These are phyloP conservation scores for Phaeosphaeriaceae sp. DNA, from an alignment of 2,329 filamentous ascomycete species.

Conservation along the genomic window DNA sequence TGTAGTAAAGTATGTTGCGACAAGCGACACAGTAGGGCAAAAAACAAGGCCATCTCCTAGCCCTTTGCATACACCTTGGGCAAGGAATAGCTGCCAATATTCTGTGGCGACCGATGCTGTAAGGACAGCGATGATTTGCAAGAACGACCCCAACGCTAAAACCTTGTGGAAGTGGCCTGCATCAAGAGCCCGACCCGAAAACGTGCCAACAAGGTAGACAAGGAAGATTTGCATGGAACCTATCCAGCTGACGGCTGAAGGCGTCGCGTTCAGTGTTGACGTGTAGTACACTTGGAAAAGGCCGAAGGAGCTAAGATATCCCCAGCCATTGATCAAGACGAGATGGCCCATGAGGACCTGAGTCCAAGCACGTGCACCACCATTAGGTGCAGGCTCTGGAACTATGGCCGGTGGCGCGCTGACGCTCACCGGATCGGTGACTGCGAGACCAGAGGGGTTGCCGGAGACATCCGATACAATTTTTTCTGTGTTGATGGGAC, in stretches of 20 bases:
- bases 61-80: conserved; percentile 32
- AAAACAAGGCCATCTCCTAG: conserved; percentile 32
- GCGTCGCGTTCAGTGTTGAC: conserved; percentile 38
- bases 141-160: conserved; percentile 45
- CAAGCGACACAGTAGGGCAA: conserved; percentile 20
- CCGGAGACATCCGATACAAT: too few relatives aligned
- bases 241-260: conserved; percentile 57
- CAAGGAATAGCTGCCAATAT: conserved; percentile 53
- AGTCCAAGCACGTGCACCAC: conserved; percentile 15
- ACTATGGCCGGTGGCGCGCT: too few relatives aligned
- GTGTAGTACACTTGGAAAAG: conserved; percentile 40
- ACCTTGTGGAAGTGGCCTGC: conserved; percentile 54
- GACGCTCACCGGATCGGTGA: too few relatives aligned
- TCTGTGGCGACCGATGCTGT: conserved; percentile 51
- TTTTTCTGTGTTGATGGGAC: too few relatives aligned
- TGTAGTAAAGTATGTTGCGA: conserved; percentile 41
- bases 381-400: background rate
- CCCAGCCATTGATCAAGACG: conserved; percentile 34
- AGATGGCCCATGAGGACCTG: conserved; percentile 23
- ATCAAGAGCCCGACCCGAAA: conserved; percentile 56
- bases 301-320: conserved; percentile 32
- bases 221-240: conserved; percentile 57
- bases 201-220: conserved; percentile 52
- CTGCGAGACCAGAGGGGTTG: too few relatives aligned
- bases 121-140: conserved; percentile 55